These are phyloP conservation scores for Apodospora peruviana DNA, from an alignment of 495 filamentous ascomycete genomes.

Conservation along the genomic window DNA sequence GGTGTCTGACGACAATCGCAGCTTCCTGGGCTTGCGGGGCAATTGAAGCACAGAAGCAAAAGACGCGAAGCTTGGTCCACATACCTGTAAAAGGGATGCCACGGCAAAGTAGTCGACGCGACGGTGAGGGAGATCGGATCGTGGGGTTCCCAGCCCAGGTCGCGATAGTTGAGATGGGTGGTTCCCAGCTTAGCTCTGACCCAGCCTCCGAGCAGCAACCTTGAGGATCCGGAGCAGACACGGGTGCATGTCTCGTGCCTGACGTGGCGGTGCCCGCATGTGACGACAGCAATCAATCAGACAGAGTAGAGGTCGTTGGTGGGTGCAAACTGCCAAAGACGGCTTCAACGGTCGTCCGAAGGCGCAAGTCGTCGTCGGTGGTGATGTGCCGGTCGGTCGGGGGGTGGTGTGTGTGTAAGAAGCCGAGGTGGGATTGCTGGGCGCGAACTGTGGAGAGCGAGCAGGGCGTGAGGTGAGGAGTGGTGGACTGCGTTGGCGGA, in stretches of 20 bases:
- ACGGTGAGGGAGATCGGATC: neutral
- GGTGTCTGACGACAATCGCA: neutral
- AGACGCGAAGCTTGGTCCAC: constrained; percentile 1
- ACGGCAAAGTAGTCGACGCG: neutral
- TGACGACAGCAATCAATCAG: constrained; percentile 1
- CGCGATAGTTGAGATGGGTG: constrained; percentile 9
- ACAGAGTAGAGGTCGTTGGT: neutral
- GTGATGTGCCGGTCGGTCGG: constrained; percentile 4
- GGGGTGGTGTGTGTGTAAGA: constrained; percentile 13
- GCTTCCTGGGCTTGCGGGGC: constrained; percentile 15
- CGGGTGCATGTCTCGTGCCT: constrained; percentile 28
- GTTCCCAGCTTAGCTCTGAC: constrained; percentile 14
- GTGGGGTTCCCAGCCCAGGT: neutral
- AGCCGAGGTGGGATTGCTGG: constrained; percentile 24
- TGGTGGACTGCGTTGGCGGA: constrained; percentile 6
- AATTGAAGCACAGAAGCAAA: constrained; percentile 15
- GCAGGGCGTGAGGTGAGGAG: constrained; percentile 13
- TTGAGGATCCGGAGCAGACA: constrained; percentile 16
- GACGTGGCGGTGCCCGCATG: constrained; percentile 14
- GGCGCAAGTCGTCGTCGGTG: constrained; percentile 4
- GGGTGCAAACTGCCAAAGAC: neutral
- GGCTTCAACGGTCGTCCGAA: neutral
- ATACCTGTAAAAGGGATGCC: neutral
- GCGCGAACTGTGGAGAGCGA: constrained; percentile 24
- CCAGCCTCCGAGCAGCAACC: constrained; percentile 26